A percentile compares a stretch with the other conserved stretches of the same genome.
These are phyloP conservation scores for Scalesia atractyloides DNA, from an alignment of 129 eudicot species.

Conservation along the genomic window DNA sequence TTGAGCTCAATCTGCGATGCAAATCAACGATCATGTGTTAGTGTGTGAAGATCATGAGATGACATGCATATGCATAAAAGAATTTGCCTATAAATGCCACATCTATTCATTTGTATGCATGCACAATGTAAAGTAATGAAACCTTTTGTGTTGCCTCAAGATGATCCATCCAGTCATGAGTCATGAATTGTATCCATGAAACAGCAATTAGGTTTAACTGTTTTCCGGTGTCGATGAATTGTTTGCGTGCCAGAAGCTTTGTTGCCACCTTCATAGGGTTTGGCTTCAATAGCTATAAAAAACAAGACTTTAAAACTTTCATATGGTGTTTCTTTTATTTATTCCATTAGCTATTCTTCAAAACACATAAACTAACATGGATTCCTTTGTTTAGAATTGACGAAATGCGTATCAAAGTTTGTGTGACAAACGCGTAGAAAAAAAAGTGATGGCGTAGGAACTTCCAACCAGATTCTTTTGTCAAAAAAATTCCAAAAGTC, in stretches of 20 bases:
- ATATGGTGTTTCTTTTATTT: too few species aligned
- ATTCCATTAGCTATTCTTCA: too few species aligned
- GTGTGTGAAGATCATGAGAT: background rate
- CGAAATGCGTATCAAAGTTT: too few species aligned
- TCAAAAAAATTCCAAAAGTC: too few species aligned
- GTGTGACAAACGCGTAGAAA: too few species aligned
- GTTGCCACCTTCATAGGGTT: constrained; percentile 68
- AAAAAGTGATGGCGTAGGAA: too few species aligned
- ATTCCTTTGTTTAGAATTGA: too few species aligned
- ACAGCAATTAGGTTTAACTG: constrained; percentile 44
- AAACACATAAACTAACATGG: too few species aligned
- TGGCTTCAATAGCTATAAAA: constrained; percentile 48
- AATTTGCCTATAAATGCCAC: background rate
- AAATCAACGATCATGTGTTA: background rate
- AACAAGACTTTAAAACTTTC: background rate
- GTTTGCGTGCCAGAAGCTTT: constrained; percentile 53
- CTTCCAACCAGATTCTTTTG: too few species aligned
- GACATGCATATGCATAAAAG: background rate
- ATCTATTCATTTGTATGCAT: constrained; percentile 26
- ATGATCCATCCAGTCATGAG: constrained; percentile 78
- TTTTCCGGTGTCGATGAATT: constrained; percentile 58
- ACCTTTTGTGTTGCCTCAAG: constrained; percentile 61
- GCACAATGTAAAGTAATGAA: background rate
- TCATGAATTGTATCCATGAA: constrained; percentile 53
- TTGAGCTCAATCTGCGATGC: constrained; percentile 49